phyloP scores from a whole-genome alignment of 1,284 basidiomycete genomes.

The Ceratobasidium sp. region DNA sequence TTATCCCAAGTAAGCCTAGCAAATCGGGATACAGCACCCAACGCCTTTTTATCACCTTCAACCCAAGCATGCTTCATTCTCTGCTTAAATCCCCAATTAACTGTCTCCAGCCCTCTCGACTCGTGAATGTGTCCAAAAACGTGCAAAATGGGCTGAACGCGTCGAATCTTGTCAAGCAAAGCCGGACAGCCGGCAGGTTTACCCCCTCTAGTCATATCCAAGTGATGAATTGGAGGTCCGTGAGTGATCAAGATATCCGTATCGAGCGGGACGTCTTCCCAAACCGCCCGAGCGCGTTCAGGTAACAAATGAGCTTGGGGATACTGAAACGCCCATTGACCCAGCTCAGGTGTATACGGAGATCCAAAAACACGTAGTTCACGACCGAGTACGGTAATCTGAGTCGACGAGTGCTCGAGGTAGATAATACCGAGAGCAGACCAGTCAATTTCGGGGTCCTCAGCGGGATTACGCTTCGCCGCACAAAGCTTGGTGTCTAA shows the following conservation, averaged over 20 bases:
- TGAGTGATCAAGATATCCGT: slow-evolving; percentile 63
- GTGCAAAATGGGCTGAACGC: slow-evolving; percentile 57
- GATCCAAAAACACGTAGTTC: slow-evolving; percentile 57
- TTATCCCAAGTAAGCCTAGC: not conserved
- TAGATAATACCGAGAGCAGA: slow-evolving; percentile 53
- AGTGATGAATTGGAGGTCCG: slow-evolving; percentile 59
- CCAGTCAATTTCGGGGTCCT: slow-evolving; percentile 20
- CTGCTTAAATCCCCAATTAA: slow-evolving; percentile 57
- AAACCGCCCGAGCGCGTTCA: slow-evolving; percentile 47
- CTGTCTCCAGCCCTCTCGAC: slow-evolving; percentile 56
- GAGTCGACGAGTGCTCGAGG: slow-evolving; percentile 54
- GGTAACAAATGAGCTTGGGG: slow-evolving; percentile 49
- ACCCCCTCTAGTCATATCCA: slow-evolving; percentile 52
- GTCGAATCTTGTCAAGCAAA: slow-evolving; percentile 57
- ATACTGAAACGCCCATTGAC: slow-evolving; percentile 59
- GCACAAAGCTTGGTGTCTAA: slow-evolving; percentile 49
- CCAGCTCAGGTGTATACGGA: slow-evolving; percentile 58
- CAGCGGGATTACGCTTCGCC: not conserved
- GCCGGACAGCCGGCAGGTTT: slow-evolving; percentile 55
- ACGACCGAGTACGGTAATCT: slow-evolving; percentile 54
- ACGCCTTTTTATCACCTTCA: not conserved
- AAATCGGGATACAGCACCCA: not conserved
- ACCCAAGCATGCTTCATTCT: not conserved
- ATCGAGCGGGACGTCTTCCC: slow-evolving; percentile 54
- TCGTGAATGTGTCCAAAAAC: slow-evolving; percentile 64